Percentiles rank a stretch among this genome's conserved stretches.
Evolutionary conservation across 1,139 yeast species (phyloP).

Genomic region (Taphrina deformans): DNA sequence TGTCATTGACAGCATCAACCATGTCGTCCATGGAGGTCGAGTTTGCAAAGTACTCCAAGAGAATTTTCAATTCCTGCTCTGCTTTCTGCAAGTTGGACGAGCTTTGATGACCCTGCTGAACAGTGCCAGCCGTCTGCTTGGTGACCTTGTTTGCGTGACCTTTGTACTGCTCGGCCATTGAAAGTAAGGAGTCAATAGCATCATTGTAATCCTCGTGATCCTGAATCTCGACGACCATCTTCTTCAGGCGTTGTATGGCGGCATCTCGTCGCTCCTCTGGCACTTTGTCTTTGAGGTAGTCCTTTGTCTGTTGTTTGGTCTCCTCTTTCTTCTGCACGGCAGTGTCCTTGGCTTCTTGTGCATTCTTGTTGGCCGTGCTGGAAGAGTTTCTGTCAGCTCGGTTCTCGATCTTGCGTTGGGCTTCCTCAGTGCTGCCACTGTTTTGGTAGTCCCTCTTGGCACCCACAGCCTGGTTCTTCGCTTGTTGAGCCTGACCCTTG

Average conservation of each 20-base stretch:
- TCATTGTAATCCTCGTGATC: slow-evolving; percentile 38
- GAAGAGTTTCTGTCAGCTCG: slow-evolving; percentile 20
- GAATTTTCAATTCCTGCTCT: slow-evolving; percentile 35
- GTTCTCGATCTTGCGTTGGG: slow-evolving; percentile 8
- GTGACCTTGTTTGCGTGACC: slow-evolving; percentile 21
- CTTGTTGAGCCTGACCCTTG: slow-evolving; percentile 20
- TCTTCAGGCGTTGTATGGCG: slow-evolving; percentile 37
- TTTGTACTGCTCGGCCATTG: slow-evolving; percentile 36
- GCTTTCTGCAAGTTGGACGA: slow-evolving; percentile 38
- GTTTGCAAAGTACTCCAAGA: slow-evolving; percentile 39
- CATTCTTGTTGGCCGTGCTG: slow-evolving; percentile 23
- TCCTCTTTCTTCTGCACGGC: slow-evolving; percentile 31
- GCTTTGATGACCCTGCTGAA: slow-evolving; percentile 33
- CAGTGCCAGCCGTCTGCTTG: slow-evolving; percentile 22
- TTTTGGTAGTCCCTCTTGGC: slow-evolving; percentile 24
- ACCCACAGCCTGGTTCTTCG: slow-evolving; percentile 5
- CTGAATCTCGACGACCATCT: slow-evolving; percentile 39
- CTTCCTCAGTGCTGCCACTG: slow-evolving; percentile 15
- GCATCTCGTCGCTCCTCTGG: slow-evolving; percentile 39
- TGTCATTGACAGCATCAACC: slow-evolving; percentile 34
- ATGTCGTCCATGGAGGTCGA: slow-evolving; percentile 37
- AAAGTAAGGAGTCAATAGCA: slow-evolving; percentile 38
- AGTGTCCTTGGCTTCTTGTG: slow-evolving; percentile 20
- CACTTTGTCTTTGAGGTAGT: slow-evolving; percentile 37
- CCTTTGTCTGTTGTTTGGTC: slow-evolving; percentile 24